A percentile compares a stretch with the other conserved stretches of the same genome.
phyloP scores from a whole-genome alignment of 2,329 filamentous ascomycete species.

The Cladosporium sp. region DNA sequence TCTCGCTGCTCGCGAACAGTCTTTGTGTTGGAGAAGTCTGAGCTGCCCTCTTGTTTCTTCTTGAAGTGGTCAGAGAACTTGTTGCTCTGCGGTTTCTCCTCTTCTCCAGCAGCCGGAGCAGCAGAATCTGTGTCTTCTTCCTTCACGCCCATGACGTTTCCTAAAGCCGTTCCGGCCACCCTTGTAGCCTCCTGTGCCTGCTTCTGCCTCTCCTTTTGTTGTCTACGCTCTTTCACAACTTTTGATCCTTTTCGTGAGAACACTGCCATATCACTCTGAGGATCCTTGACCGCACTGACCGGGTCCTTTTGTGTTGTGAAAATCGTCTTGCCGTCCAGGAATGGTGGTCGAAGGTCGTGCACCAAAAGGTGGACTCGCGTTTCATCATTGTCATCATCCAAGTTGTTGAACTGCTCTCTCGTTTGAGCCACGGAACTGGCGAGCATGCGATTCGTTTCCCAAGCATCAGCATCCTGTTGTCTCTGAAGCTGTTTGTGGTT shows the following conservation, averaged over 20 bases:
- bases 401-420: constrained; percentile 73
- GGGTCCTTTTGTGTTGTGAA: constrained; percentile 98
- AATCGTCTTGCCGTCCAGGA: constrained; percentile 88
- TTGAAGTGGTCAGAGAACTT: constrained; percentile 93
- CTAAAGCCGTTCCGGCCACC: constrained; percentile 82
- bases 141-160: constrained; percentile 93
- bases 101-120: constrained; percentile 57
- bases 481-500: constrained; percentile 76
- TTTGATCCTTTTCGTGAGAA: constrained; percentile 93
- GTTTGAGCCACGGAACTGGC: constrained; percentile 93
- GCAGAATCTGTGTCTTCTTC: constrained; percentile 88
- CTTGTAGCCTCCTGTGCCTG: constrained; percentile 95
- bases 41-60: constrained; percentile 74
- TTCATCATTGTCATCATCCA: constrained; percentile 84
- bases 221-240: constrained; percentile 84
- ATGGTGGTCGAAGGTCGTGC: constrained; percentile 89
- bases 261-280: constrained; percentile 97
- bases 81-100: constrained; percentile 55
- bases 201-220: constrained; percentile 87
- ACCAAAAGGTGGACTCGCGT: constrained; percentile 87
- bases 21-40: constrained; percentile 90
- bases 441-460: constrained; percentile 98
- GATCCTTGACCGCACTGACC: constrained; percentile 84
- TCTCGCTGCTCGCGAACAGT: constrained; percentile 86
- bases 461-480: constrained; percentile 92